These are phyloP conservation scores for Aspergillus sclerotiicarbonarius DNA, from an alignment of 495 filamentous ascomycete genomes.

Conservation along the genomic window DNA sequence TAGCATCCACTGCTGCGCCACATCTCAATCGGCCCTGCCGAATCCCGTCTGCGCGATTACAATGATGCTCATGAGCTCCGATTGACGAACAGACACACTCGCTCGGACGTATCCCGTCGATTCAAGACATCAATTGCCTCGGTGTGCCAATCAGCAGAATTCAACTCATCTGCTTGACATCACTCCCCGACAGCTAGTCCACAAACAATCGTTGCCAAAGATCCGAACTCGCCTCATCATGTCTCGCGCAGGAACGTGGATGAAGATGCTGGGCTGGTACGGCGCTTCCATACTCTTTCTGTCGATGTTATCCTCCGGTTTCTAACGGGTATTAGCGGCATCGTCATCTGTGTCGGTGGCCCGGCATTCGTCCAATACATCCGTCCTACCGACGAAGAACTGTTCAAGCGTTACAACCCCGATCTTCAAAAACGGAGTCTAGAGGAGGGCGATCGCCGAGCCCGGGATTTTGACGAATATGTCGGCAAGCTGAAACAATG, in stretches of 20 bases:
- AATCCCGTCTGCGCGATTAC: background rate
- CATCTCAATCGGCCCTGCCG: background rate
- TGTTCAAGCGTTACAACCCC: constrained; percentile 90
- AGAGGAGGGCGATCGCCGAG: constrained; percentile 65
- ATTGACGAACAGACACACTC: background rate
- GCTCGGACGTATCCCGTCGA: background rate
- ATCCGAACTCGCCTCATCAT: constrained; percentile 30
- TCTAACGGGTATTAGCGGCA: constrained; percentile 50
- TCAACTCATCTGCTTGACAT: constrained; percentile 7
- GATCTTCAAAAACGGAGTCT: constrained; percentile 83
- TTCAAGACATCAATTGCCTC: background rate
- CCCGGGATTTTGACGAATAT: constrained; percentile 87
- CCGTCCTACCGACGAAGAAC: constrained; percentile 83
- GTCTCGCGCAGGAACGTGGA: constrained; percentile 50
- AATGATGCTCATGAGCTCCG: background rate
- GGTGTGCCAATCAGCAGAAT: background rate
- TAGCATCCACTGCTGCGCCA: constrained; percentile 5
- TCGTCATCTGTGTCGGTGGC: constrained; percentile 71
- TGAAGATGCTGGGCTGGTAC: constrained; percentile 56
- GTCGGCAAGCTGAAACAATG: constrained; percentile 79
- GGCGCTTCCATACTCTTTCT: constrained; percentile 14
- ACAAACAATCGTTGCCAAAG: background rate
- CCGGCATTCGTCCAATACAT: constrained; percentile 80
- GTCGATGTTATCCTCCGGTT: background rate
- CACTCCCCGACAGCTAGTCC: constrained; percentile 19